A percentile compares a stretch with the other conserved stretches of the same genome.
Evolutionary conservation across 2,329 filamentous ascomycete genomes (phyloP).

Genomic region (Botrytis deweyae): DNA sequence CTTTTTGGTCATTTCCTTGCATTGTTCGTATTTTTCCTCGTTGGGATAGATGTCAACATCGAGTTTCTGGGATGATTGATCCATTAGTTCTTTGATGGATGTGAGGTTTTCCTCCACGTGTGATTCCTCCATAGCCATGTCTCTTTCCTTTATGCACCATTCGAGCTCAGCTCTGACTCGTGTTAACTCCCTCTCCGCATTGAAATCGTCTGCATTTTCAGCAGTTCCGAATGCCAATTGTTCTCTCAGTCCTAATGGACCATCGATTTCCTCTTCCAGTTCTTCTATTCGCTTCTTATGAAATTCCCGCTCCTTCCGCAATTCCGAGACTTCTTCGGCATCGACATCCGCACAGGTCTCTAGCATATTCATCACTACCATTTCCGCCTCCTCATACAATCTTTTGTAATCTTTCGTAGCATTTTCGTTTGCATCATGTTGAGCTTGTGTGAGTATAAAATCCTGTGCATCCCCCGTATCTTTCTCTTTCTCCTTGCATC

Average conservation of each 20-base stretch:
- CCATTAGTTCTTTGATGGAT: not conserved
- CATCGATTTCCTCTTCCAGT: slow-evolving; percentile 11
- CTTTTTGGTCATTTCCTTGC: not conserved
- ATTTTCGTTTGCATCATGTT: not conserved
- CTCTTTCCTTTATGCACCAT: not conserved
- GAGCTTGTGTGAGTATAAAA: not conserved
- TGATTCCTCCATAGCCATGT: not conserved
- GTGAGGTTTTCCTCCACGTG: not conserved
- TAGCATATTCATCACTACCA: not conserved
- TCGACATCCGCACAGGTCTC: not conserved
- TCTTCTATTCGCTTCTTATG: slow-evolving; percentile 2
- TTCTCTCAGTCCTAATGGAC: slow-evolving; percentile 11
- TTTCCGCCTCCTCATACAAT: not conserved
- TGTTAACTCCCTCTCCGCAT: not conserved
- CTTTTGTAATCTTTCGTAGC: not conserved
- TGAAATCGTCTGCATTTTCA: not conserved
- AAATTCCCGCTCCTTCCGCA: slow-evolving; percentile 4
- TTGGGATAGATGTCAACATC: not conserved
- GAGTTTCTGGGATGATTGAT: not conserved
- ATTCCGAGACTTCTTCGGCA: not conserved
- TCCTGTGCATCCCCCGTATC: not conserved
- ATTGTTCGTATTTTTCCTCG: not conserved
- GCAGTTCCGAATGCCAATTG: not conserved
- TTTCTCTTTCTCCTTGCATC: not conserved
- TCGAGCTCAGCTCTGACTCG: not conserved